Percentiles rank a stretch among this genome's conserved stretches.
phyloP scores from a whole-genome alignment of 768 basidiomycete species.

The Suillus occidentalis region DNA sequence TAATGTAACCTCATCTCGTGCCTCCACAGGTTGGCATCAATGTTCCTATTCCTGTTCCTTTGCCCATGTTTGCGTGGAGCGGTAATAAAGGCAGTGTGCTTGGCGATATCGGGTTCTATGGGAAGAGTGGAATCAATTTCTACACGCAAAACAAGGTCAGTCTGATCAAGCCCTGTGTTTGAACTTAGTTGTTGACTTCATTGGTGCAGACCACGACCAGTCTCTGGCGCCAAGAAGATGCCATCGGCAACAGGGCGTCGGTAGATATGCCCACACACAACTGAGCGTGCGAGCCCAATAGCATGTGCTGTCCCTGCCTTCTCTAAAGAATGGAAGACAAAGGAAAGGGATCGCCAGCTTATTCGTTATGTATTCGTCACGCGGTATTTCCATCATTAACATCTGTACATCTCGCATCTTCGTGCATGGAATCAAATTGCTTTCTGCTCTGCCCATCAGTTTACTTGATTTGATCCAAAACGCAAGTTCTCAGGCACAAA shows the following conservation, averaged over 20 bases:
- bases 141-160: constrained; percentile 91
- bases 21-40: constrained; percentile 72
- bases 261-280: constrained; percentile 72
- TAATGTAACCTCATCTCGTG: neutral
- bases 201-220: constrained; percentile 78
- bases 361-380: neutral
- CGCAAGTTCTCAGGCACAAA: neutral
- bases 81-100: constrained; percentile 89
- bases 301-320: neutral
- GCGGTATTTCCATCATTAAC: neutral
- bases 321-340: neutral
- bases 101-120: constrained; percentile 91
- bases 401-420: constrained; percentile 1
- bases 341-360: neutral
- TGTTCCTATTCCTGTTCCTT: constrained; percentile 88
- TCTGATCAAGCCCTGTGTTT: neutral
- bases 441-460: neutral
- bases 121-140: constrained; percentile 90
- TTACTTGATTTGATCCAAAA: neutral
- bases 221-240: constrained; percentile 89
- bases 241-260: constrained; percentile 73
- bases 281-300: neutral
- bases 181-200: constrained; percentile 9
- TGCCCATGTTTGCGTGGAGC: constrained; percentile 95
- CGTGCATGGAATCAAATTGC: neutral